Evolutionary conservation across 2,329 filamentous ascomycete genomes (phyloP).

Genomic region (Myriosclerotinia scirpicola): DNA sequence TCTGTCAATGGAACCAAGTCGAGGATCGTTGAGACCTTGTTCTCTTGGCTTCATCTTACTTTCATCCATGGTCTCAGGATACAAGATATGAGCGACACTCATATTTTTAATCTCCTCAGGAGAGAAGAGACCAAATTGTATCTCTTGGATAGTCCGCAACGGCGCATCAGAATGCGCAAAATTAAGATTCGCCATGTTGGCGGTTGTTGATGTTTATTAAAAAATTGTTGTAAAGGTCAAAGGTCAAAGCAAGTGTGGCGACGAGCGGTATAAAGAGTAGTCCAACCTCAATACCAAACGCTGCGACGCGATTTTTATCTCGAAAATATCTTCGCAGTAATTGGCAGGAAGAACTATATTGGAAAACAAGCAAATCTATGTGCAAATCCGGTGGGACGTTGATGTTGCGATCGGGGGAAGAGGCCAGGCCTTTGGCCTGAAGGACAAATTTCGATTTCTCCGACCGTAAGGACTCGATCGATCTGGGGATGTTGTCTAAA

Average conservation of each 20-base stretch:
- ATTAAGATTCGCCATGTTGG: conserved; percentile 85
- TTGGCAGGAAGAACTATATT: conserved; percentile 20
- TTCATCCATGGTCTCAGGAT: conserved; percentile 99
- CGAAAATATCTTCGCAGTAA: conserved; percentile 23
- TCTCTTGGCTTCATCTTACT: conserved; percentile 86
- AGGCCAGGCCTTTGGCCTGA: conserved; percentile 34
- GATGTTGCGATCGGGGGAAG: conserved; percentile 39
- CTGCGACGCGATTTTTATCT: conserved; percentile 34
- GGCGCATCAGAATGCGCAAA: conserved; percentile 92
- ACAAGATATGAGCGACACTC: conserved; percentile 94
- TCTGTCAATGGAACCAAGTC: conserved; percentile 93
- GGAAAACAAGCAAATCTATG: conserved; percentile 30
- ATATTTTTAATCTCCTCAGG: conserved; percentile 99
- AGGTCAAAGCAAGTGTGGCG: conserved; percentile 24
- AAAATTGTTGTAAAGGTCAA: conserved; percentile 14
- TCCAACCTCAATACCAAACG: conserved; percentile 25
- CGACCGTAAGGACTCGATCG: conserved; percentile 33
- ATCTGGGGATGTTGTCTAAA: conserved; percentile 31
- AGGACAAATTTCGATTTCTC: conserved; percentile 32
- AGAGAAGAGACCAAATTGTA: conserved; percentile 96
- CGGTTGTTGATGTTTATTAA: conserved; percentile 25
- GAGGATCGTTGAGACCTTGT: conserved; percentile 90
- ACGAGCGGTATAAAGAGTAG: conserved; percentile 26
- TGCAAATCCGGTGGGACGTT: conserved; percentile 32
- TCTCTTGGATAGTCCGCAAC: conserved; percentile 96